Base-by-base conservation (phyloP, 2,329 filamentous ascomycete species). In the Colletotrichum viniferum region DNA sequence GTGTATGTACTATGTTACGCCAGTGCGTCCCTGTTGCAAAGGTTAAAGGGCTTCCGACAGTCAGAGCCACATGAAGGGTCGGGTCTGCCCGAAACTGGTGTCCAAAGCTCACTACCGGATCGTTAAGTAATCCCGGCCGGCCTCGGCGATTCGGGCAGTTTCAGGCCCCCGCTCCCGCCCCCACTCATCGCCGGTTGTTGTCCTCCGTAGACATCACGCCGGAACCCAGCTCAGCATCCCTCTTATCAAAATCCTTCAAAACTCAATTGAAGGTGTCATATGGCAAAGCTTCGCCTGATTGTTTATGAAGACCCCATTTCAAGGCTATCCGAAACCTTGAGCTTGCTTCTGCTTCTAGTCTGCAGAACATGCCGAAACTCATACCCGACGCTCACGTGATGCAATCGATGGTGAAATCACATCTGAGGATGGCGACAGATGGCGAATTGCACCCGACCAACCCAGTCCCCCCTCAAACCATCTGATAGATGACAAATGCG, bases 391-490 rank as follows among this genome's bases (percentile, higher is more conserved):
- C 58, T 64, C 73, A 75, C 73, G 73, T 75, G 73, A 75, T 64
- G 63, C 63, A 60, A n/a, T 38, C 73, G 73, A 75, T 75, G 69
- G 69, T 73, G 69, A 73, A 60, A 75, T 75, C 69, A 60, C 63
- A n/a, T 75, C 43, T 55, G 56, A 73, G 63, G 73, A 75, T 75
- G 69, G 63, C 73, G 73, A 75, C 69, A 75, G 69, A 75, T 75
- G 69, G 69, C 73, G 69, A 68, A 74, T 67, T 52, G n/a, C 56
- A n/a, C 65, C 68, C 55, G 68, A 73, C 68, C 69, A 73, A 58
- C 63, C 63, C 73, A 68, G 26, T 52, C 18, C 16, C 58, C 56
- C 26, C 36, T 38, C 56, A 67, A 34, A 18, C 48, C 64, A 55
- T 52, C 18, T 28, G 26, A 55, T 14, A 68, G 73, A 69, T 75